phyloP scores from a whole-genome alignment of 371 early-diverging fungal species.

The Rhizopus sp. region DNA sequence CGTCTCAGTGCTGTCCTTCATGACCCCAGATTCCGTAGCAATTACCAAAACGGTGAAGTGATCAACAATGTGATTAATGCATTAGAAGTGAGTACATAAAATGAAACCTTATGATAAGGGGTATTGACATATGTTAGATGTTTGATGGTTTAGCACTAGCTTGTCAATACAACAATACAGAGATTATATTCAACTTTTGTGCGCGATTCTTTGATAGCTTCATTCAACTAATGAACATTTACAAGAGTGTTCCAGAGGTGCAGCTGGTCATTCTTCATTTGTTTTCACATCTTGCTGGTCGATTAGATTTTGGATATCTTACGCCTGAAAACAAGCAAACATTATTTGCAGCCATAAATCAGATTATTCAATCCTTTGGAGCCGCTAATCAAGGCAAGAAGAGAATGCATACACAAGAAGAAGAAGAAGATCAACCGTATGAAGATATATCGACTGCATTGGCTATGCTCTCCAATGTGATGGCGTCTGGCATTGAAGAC shows the following conservation, averaged over 20 bases:
- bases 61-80: conserved; percentile 65
- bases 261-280: conserved; percentile 64
- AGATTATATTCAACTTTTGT: conserved; percentile 57
- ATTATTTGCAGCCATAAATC: conserved; percentile 49
- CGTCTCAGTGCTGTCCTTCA: conserved; percentile 58
- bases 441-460: conserved; percentile 68
- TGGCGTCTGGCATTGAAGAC: conserved; percentile 63
- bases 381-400: conserved; percentile 58
- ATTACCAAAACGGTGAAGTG: conserved; percentile 60
- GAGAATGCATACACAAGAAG: conserved; percentile 52
- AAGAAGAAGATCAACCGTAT: conserved; percentile 69
- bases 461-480: conserved; percentile 60
- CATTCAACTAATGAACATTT: conserved; percentile 65
- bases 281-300: conserved; percentile 55
- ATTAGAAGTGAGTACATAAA: conserved; percentile 55
- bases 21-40: conserved; percentile 57
- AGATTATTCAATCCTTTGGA: conserved; percentile 55
- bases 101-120: not conserved
- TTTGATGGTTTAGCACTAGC: conserved; percentile 79
- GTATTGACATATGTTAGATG: conserved; percentile 41
- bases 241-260: conserved; percentile 65
- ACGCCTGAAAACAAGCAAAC: conserved; percentile 42
- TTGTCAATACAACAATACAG: conserved; percentile 64
- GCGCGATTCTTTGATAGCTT: conserved; percentile 68
- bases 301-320: conserved; percentile 52